Base-by-base conservation (phyloP, 805 yeast species). In the Cyberlindnera galapagoensis region DNA sequence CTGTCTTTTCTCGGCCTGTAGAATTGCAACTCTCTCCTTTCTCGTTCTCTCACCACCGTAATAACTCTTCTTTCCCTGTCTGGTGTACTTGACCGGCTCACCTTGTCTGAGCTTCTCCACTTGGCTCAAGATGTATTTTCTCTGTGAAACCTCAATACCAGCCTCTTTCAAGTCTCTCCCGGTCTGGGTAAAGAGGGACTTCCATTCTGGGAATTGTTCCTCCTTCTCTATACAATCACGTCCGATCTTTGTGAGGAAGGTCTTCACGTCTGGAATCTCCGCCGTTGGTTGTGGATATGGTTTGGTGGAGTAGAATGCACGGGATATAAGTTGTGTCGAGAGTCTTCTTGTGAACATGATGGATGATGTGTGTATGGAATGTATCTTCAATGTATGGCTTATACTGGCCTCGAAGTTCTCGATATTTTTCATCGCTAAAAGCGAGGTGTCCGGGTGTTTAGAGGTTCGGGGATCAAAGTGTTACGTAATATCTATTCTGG, bases 41-140 rank as follows among this genome's bases (percentile, higher is more conserved):
- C 80, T 71, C 49, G 76, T 80, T 56, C 95, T 74, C 60, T 87
- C 96, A 51, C 96, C 95, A 17, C 96, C 96, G 60, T 76, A 65
- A 47, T 64, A 65, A 47, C 71, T 68, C 67, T 85, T 85, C 65
- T 70, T 78, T n/a, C 88, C 85, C 40, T 63, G 57, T 45, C 71
- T 71, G 42, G 74, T 65, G 49, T 76, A 82, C 36, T 62, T 49
- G 36, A 82, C 60, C 14, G 70, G 65, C 33, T 65, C 68, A 33
- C 78, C 74, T 39, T 72, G 68, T 47, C 74, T 69, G 49, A 67
- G 80, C 46, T 70, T 74, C 49, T 87, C 78, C 30, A 74, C 67
- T 79, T 94, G 87, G 28, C 69, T 63, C 39, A 86, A 59, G 37
- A 88, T 69, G 59, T 83, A 83, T 51, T 79, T 72, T 55, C 97